Conservation (phyloP, 148 eudicot genomes). For the Rhododendron kiyosumense region DNA sequence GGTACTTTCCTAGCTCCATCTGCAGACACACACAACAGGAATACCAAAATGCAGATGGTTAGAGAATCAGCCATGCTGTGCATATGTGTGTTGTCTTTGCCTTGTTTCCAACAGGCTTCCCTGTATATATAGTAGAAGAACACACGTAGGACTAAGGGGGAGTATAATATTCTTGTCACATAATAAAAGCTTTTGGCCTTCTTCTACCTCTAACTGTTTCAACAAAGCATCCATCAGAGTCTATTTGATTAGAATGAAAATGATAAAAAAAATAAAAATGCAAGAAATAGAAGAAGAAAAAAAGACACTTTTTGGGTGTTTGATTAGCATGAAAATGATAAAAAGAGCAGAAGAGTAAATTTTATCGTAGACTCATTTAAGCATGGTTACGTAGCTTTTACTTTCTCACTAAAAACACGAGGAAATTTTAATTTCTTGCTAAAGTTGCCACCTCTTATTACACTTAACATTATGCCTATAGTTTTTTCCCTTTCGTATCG, state of each 20-base stretch:
- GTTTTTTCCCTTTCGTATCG: too few relatives aligned
- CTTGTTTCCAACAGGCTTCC: not conserved
- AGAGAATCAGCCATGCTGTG: constrained; percentile 7
- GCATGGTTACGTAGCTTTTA: not conserved
- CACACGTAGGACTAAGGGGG: not conserved
- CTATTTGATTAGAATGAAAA: not conserved
- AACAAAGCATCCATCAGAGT: not conserved
- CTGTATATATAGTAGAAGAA: constrained; percentile 7
- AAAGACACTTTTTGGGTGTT: too few relatives aligned
- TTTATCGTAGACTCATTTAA: not conserved
- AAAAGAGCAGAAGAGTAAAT: too few relatives aligned
- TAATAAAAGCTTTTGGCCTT: not conserved
- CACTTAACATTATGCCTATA: not conserved
- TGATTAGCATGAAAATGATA: not conserved
- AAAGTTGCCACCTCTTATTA: not conserved
- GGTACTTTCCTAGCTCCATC: constrained; percentile 28
- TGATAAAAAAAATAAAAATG: not conserved
- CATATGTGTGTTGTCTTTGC: too few relatives aligned
- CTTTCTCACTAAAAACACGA: not conserved
- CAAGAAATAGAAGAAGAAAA: not conserved
- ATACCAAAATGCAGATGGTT: constrained; percentile 10
- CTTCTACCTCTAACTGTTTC: not conserved
- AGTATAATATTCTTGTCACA: not conserved
- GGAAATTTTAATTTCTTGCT: not conserved
- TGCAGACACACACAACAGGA: constrained; percentile 23